Percentiles rank a stretch among this genome's conserved stretches.
These are phyloP conservation scores for Aegilops bicornis DNA, from an alignment of 176 grass and related monocot genomes.

Conservation along the genomic window DNA sequence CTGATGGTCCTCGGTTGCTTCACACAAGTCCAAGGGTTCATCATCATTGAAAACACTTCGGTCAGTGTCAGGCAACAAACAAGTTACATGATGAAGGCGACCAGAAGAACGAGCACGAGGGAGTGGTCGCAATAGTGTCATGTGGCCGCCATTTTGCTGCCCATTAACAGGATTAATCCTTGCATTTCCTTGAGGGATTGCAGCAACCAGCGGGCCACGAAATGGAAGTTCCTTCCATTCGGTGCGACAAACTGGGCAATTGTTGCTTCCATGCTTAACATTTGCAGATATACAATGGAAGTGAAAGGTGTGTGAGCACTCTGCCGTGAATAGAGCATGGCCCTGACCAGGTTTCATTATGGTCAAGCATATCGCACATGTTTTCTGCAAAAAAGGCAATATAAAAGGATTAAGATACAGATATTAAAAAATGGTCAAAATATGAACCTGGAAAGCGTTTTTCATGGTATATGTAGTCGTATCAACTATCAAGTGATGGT, in stretches of 20 bases:
- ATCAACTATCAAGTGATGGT: background rate
- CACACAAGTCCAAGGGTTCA: conserved; percentile 60
- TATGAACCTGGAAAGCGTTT: background rate
- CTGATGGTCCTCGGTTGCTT: conserved; percentile 24
- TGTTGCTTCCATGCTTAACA: conserved; percentile 78
- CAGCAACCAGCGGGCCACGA: conserved; percentile 36
- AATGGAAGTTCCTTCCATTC: conserved; percentile 91
- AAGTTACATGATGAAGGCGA: conserved; percentile 47
- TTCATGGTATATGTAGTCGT: background rate
- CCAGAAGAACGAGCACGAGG: conserved; percentile 62
- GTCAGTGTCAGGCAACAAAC: conserved; percentile 60
- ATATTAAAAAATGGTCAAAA: background rate
- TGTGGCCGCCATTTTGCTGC: conserved; percentile 54
- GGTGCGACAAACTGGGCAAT: conserved; percentile 63
- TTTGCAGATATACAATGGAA: conserved; percentile 88
- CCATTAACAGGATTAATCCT: conserved; percentile 56
- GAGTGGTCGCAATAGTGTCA: conserved; percentile 57
- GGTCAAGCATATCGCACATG: conserved; percentile 79
- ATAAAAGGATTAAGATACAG: conserved; percentile 1
- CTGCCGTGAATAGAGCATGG: conserved; percentile 83
- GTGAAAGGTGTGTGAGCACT: conserved; percentile 84
- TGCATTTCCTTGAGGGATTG: conserved; percentile 42
- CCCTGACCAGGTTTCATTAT: conserved; percentile 83
- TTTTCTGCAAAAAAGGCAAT: conserved; percentile 52
- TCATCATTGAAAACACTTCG: conserved; percentile 69